phyloP scores from a whole-genome alignment of 2,329 filamentous ascomycete species.

The Coleophoma crateriformis region DNA sequence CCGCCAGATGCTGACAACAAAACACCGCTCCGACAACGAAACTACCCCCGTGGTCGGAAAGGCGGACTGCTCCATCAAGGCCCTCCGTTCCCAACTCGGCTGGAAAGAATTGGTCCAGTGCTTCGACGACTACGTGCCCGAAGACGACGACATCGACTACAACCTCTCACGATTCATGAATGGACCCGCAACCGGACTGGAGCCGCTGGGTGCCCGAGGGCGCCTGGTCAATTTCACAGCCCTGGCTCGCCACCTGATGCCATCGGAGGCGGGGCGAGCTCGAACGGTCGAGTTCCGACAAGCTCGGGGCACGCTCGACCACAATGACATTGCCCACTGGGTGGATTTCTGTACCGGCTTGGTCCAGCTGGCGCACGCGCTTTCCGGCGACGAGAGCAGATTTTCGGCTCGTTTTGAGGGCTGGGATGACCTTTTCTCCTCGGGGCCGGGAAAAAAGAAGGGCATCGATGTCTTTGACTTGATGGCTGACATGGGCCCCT shows the following conservation, averaged over 20 bases:
- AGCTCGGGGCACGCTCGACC: constrained; percentile 11
- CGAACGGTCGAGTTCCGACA: constrained; percentile 20
- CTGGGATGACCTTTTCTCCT: neutral
- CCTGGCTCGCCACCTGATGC: neutral
- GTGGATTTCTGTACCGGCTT: constrained; percentile 18
- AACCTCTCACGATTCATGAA: constrained; percentile 6
- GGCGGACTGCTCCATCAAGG: too few species aligned
- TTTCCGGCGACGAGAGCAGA: constrained; percentile 7
- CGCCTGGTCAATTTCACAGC: constrained; percentile 14
- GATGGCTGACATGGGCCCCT: constrained; percentile 11
- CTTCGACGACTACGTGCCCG: too few species aligned
- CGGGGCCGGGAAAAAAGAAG: neutral
- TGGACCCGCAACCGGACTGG: constrained; percentile 2
- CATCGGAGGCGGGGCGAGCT: neutral
- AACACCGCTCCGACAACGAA: too few species aligned
- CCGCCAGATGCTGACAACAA: constrained; percentile 3
- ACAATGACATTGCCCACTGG: constrained; percentile 13
- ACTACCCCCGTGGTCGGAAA: too few species aligned
- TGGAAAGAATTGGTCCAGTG: too few species aligned
- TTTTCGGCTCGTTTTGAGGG: constrained; percentile 10
- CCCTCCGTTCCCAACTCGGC: too few species aligned
- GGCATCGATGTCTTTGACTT: constrained; percentile 9
- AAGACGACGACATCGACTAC: neutral
- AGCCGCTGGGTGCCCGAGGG: constrained; percentile 4
- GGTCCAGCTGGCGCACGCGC: constrained; percentile 10